Evolutionary conservation across 2,329 filamentous ascomycete species (phyloP), one percentile per base, ranked within the genome.

Genomic region (Magnaporthiopsis poae): DNA sequence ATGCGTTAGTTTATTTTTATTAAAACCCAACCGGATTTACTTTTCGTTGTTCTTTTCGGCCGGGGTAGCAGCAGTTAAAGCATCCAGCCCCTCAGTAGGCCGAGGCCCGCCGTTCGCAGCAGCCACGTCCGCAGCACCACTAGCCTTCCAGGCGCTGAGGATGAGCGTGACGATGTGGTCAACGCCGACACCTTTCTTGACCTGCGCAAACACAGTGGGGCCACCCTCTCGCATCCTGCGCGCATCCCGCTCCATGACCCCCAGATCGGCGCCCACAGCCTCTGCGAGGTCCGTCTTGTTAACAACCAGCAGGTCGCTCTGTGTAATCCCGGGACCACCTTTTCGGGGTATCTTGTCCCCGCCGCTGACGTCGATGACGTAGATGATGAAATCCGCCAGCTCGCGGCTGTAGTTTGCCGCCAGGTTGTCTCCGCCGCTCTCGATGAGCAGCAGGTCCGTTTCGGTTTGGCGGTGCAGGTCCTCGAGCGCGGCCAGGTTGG

Each of bases 221-320:
- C 95, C 95, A 2, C 92, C 94, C 78, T 98, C 94, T 65, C 95
- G 85, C 86, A 99, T 99, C 84, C 93, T 94, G 72, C 91, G 84
- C 18, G 93, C 90, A 79, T 98, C 95, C 67, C 92, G 81, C 80
- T 98, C 95, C 95, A 99, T 99, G 61, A 99, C 91, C 27, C 80
- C 84, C 71, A 99, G 76, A 77, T 98, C 95, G 0, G 95, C 95
- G 18, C 95, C 95, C 31, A 99, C 88, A 7, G 90, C 86, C 78
- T 93, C 89, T 0, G 95, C 93, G 70, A 99, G 78, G 79, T 99
- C 95, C 61, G 93, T 96, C 87, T 99, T 99, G 79, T 99, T 99
- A 65, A 99, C 91, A 27, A 99, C 85, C 70, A 99, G 79, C 76
- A 99, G 76, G 70, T 99, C 95, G 72, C 90, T 95, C 80, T 97